Conservation (phyloP, 2,329 filamentous ascomycete genomes). For the Trichoderma sp. region DNA sequence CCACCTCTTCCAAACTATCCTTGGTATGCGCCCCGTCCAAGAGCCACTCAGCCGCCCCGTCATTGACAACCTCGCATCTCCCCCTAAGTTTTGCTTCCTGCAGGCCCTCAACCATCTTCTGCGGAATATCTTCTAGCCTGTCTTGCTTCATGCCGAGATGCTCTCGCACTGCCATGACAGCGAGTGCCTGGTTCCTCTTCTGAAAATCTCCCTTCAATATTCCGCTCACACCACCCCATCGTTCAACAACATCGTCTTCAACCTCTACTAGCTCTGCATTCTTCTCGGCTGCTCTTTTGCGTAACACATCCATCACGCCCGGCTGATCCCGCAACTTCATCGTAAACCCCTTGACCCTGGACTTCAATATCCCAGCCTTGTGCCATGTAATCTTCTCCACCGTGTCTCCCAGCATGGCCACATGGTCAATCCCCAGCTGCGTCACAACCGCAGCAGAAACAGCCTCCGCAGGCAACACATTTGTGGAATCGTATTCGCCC, state of each 20-base stretch:
- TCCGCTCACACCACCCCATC: conserved; percentile 43
- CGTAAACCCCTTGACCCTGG: conserved; percentile 44
- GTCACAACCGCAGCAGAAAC: conserved; percentile 73
- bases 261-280: conserved; percentile 44
- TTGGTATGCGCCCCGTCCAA: conserved; percentile 86
- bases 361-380: conserved; percentile 84
- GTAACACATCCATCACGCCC: conserved; percentile 53
- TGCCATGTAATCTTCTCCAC: conserved; percentile 85
- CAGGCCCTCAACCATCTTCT: conserved; percentile 62
- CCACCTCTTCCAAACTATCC: conserved; percentile 76
- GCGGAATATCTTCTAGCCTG: conserved; percentile 28
- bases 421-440: conserved; percentile 82
- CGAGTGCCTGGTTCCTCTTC: conserved; percentile 58
- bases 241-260: conserved; percentile 36
- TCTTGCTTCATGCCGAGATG: conserved; percentile 46
- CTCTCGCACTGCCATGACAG: conserved; percentile 53
- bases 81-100: conserved; percentile 68
- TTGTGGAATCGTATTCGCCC: conserved; percentile 90
- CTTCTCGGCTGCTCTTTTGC: conserved; percentile 58
- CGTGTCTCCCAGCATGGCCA: conserved; percentile 73
- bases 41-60: conserved; percentile 64
- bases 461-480: conserved; percentile 63
- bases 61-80: conserved; percentile 67
- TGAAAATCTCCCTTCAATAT: conserved; percentile 53
- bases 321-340: conserved; percentile 31